These are phyloP conservation scores for Fusarium ambrosium DNA, from an alignment of 2,329 filamentous ascomycete genomes.

Conservation along the genomic window DNA sequence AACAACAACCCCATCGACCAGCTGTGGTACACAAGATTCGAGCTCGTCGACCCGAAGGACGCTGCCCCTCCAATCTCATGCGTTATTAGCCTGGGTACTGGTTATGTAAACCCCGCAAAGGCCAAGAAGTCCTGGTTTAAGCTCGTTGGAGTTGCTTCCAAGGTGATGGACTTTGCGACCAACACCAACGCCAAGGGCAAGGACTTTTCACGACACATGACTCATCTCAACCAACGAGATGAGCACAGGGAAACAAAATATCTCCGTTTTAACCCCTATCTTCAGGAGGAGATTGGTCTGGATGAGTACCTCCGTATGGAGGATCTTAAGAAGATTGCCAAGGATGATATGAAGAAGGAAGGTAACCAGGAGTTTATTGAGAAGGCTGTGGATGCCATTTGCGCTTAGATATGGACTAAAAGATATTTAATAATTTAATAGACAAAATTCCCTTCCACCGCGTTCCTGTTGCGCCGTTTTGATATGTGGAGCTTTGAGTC, in stretches of 20 bases:
- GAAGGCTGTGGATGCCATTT: neutral
- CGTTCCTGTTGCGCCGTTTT: neutral
- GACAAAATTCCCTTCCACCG: neutral
- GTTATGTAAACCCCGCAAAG: slow-evolving; percentile 14
- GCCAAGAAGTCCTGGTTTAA: slow-evolving; percentile 21
- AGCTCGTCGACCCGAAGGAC: slow-evolving; percentile 17
- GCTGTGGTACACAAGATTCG: slow-evolving; percentile 37
- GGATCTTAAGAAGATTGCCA: neutral
- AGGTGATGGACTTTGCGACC: slow-evolving; percentile 39
- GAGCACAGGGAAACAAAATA: slow-evolving; percentile 29
- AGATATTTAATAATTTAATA: neutral
- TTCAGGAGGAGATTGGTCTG: slow-evolving; percentile 24
- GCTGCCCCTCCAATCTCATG: slow-evolving; percentile 15
- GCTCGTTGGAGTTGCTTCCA: slow-evolving; percentile 17
- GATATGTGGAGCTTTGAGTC: neutral
- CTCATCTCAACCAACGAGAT: neutral
- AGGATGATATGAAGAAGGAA: neutral
- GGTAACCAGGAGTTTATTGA: neutral
- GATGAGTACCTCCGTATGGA: slow-evolving; percentile 20
- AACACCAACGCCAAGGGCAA: slow-evolving; percentile 41
- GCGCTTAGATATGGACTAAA: neutral
- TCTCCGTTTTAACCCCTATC: slow-evolving; percentile 16
- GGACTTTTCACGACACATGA: slow-evolving; percentile 37
- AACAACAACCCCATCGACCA: slow-evolving; percentile 42
- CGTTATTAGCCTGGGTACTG: slow-evolving; percentile 32